A percentile compares a stretch with the other conserved stretches of the same genome.
Conservation (phyloP, 1,284 basidiomycete species). For the Phylloboletellus chloephorus region DNA sequence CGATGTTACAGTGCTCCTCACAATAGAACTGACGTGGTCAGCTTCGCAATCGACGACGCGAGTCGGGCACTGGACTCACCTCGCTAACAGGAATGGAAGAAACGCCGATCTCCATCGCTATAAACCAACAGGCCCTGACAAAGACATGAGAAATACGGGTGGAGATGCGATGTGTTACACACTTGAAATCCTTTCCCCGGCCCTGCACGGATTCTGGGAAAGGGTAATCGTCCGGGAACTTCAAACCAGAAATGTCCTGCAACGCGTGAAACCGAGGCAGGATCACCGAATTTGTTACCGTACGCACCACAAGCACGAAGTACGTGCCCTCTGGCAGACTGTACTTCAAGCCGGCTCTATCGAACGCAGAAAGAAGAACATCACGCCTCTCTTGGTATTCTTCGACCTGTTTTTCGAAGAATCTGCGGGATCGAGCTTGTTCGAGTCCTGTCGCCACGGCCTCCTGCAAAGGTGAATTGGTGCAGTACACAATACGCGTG, state of each 20-base stretch:
- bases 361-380: conserved; percentile 74
- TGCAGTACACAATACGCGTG: conserved; percentile 93
- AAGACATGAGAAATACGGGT: conserved; percentile 3
- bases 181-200: conserved; percentile 86
- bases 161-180: conserved; percentile 21
- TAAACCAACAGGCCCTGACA: conserved; percentile 81
- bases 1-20: conserved; percentile 76
- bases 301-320: conserved; percentile 77
- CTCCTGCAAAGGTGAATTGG: conserved; percentile 89
- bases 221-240: conserved; percentile 80
- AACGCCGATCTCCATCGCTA: conserved; percentile 82
- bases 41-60: not conserved
- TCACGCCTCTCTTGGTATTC: conserved; percentile 83
- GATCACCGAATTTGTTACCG: not conserved
- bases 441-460: conserved; percentile 86
- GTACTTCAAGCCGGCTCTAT: conserved; percentile 82
- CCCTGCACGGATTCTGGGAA: conserved; percentile 75
- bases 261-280: conserved; percentile 10
- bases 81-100: conserved; percentile 93
- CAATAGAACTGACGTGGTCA: conserved; percentile 72
- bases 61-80: conserved; percentile 41
- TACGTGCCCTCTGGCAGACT: conserved; percentile 85
- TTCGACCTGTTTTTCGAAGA: conserved; percentile 73
- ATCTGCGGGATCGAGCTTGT: conserved; percentile 64
- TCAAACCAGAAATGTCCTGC: conserved; percentile 77